Evolutionary conservation across 495 filamentous ascomycete genomes (phyloP), one percentile per base, ranked within the genome.

Genomic region (Lasiosphaeria hispida): DNA sequence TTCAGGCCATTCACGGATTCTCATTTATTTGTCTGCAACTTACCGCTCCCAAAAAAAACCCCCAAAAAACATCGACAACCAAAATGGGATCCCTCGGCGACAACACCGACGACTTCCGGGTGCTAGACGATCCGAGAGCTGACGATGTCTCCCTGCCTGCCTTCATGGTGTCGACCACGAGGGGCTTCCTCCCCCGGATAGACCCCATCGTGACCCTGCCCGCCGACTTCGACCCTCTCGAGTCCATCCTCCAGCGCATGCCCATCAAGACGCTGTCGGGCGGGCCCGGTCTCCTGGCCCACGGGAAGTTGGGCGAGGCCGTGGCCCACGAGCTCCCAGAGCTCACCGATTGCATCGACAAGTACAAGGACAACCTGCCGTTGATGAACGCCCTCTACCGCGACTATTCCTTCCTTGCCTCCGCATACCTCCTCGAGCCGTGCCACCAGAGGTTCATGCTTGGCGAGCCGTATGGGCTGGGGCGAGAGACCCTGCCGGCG

Each of bases 401-500:
- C 19, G 92, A 96, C 75, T 96, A 96, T 68, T 87, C 87, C 23
- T 96, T 95, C 75, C 74, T 96, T 3, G 89, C 91, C 1, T 92
- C 88, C 11, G 87, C 91, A 0, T 96, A 94, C 68, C 77, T 96
- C 13, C 81, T 96, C n/a, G 92, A 96, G 76, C 92, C 92, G n/a
- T 96, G 92, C 71, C 91, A 92, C 74, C 77, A 87, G 75, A 80
- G 87, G 62, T 85, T 82, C 63, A 69, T 86, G 53, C 79, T 80
- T 14, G 87, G 84, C 0, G 80, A 85, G 60, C 75, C 76, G 1
- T 96, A 95, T 67, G 91, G 91, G 0, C 75, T 96, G 34, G 91
- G 81, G 9, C 76, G 91, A 7, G 78, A 88, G 36, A 70, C 83
- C 13, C 72, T 96, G 63, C 91, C 91, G 7, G 79, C 78, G 38